phyloP scores from a whole-genome alignment of 2,329 filamentous ascomycete species.

The Curvularia verruculosa region DNA sequence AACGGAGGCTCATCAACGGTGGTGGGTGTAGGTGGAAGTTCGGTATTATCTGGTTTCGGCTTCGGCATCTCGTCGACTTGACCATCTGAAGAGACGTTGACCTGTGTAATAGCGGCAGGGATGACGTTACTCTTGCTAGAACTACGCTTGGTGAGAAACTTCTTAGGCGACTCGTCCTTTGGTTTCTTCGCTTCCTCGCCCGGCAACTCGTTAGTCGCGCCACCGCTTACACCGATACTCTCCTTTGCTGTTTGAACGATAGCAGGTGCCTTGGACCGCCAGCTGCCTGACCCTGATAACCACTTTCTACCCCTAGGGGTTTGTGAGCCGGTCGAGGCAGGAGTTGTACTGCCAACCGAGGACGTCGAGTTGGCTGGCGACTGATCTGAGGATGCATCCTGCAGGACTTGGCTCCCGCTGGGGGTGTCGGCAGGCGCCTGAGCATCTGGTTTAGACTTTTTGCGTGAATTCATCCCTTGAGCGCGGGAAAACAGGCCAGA shows the following conservation, averaged over 20 bases:
- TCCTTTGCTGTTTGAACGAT: constrained; percentile 55
- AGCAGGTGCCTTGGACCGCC: constrained; percentile 55
- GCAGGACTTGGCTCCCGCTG: constrained; percentile 22
- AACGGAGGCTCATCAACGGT: constrained; percentile 48
- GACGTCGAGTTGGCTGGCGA: constrained; percentile 22
- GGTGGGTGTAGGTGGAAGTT: constrained; percentile 17
- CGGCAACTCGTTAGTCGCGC: constrained; percentile 51
- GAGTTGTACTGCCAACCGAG: constrained; percentile 20
- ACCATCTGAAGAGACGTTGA: constrained; percentile 52
- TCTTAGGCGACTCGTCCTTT: constrained; percentile 39
- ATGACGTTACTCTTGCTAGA: constrained; percentile 55
- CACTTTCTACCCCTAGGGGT: constrained; percentile 47
- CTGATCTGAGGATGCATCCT: constrained; percentile 21
- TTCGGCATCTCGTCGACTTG: constrained; percentile 37
- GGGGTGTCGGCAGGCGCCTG: constrained; percentile 34
- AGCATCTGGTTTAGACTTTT: constrained; percentile 51
- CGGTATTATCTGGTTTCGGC: constrained; percentile 23
- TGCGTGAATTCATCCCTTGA: constrained; percentile 48
- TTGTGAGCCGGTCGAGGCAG: constrained; percentile 24
- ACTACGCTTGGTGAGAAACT: constrained; percentile 52
- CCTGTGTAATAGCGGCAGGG: constrained; percentile 53
- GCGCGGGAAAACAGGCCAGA: constrained; percentile 16
- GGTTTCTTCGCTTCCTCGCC: constrained; percentile 37
- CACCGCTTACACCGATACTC: constrained; percentile 54
- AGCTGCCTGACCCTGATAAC: constrained; percentile 53